phyloP scores from a whole-genome alignment of 2,329 filamentous ascomycete species.

The Xylaria sp. region DNA sequence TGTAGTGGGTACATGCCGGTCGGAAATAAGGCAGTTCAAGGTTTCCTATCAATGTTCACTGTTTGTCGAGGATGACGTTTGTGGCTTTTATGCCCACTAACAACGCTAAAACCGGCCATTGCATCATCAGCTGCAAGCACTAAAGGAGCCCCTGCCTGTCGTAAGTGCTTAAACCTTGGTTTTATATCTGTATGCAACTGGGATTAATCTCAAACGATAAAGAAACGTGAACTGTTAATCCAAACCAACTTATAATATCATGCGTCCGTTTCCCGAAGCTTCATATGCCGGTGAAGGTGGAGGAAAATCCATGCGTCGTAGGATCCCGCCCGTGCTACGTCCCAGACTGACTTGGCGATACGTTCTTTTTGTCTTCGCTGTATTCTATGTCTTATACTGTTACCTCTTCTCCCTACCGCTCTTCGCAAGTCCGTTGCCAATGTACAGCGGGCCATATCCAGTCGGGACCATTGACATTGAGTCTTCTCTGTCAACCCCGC shows the following conservation, averaged over 20 bases:
- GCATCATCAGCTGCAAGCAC: conserved; percentile 18
- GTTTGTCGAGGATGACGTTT: conserved; percentile 25
- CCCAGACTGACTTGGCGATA: conserved; percentile 53
- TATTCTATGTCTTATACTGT: conserved; percentile 55
- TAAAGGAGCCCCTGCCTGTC: background rate
- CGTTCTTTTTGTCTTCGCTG: conserved; percentile 45
- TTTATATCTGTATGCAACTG: background rate
- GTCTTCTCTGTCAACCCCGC: conserved; percentile 45
- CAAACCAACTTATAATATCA: conserved; percentile 27
- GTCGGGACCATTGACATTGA: conserved; percentile 63
- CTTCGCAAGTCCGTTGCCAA: conserved; percentile 57
- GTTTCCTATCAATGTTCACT: background rate
- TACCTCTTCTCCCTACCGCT: conserved; percentile 55
- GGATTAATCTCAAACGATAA: conserved; percentile 1
- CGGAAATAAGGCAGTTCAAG: background rate
- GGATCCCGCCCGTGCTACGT: conserved; percentile 40
- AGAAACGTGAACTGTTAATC: background rate
- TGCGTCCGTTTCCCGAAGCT: conserved; percentile 46
- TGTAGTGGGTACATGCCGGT: background rate
- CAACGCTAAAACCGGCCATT: conserved; percentile 18
- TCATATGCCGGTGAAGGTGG: conserved; percentile 29
- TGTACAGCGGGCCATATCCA: conserved; percentile 57
- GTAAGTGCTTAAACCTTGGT: conserved; percentile 3
- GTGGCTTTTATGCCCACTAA: conserved; percentile 17
- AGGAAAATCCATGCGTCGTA: conserved; percentile 26